Evolutionary conservation across 2,329 filamentous ascomycete genomes (phyloP).

Genomic region (Catunica adiposa): DNA sequence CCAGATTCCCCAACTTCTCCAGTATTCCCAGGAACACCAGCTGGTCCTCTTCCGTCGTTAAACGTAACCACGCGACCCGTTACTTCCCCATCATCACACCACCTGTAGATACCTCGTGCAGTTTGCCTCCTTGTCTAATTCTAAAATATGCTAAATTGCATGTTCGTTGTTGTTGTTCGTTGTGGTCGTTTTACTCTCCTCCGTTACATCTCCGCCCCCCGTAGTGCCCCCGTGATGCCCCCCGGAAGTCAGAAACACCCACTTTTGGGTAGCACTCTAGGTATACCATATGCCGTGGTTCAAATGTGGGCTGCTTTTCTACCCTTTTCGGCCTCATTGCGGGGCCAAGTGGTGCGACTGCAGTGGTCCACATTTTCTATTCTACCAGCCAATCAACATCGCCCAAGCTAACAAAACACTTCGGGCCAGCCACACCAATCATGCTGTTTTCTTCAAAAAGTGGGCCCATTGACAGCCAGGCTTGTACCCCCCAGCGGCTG

Average conservation of each 20-base stretch:
- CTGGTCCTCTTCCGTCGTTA: neutral
- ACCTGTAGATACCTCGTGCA: neutral
- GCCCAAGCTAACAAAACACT: no score
- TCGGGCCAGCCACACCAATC: neutral
- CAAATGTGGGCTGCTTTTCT: neutral
- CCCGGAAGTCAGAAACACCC: no score
- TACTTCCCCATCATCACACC: neutral
- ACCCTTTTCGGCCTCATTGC: neutral
- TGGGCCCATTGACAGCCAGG: neutral
- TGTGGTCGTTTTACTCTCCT: no score
- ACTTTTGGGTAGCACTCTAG: no score
- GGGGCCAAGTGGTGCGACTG: neutral
- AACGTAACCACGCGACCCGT: neutral
- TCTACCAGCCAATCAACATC: neutral
- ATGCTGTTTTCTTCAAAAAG: neutral
- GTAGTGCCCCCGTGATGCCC: no score
- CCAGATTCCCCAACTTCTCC: neutral
- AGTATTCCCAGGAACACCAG: neutral
- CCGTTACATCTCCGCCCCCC: no score
- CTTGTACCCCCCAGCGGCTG: neutral
- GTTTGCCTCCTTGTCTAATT: no score
- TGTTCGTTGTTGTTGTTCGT: no score
- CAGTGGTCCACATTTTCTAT: neutral
- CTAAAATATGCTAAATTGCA: no score
- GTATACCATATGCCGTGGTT: neutral